These are phyloP conservation scores for Didymella exigua DNA, from an alignment of 2,329 filamentous ascomycete genomes.

Conservation along the genomic window DNA sequence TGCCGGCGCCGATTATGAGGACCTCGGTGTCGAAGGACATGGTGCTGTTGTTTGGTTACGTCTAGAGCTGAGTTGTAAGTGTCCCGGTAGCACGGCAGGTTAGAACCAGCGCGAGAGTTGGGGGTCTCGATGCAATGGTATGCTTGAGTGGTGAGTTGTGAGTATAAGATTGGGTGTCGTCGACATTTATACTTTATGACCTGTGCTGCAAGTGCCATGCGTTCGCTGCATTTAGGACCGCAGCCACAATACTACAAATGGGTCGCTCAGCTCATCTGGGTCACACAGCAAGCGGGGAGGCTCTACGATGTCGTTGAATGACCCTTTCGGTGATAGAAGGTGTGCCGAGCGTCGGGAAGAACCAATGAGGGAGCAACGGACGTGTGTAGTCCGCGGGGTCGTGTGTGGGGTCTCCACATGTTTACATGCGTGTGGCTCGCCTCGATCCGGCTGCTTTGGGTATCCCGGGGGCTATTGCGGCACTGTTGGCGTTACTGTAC, in stretches of 20 bases:
- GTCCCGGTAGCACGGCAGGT: not conserved
- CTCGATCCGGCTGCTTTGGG: constrained; percentile 12
- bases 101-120: not conserved
- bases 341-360: not conserved
- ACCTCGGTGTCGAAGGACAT: constrained; percentile 53
- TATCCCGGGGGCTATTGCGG: constrained; percentile 4
- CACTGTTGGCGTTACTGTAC: not conserved
- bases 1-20: constrained; percentile 58
- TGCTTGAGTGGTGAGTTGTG: not conserved
- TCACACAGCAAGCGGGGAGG: constrained; percentile 5
- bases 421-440: constrained; percentile 18
- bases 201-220: not conserved
- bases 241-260: not conserved
- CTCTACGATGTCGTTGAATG: constrained; percentile 1
- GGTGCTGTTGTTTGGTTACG: not conserved
- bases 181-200: not conserved
- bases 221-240: not conserved
- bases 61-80: not conserved
- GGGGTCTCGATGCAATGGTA: not conserved
- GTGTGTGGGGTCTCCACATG: constrained; percentile 13
- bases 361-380: constrained; percentile 8
- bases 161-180: not conserved
- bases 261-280: not conserved
- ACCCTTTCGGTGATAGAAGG: not conserved
- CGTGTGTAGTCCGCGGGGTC: not conserved